Conservation (phyloP, 2,329 filamentous ascomycete genomes). For the Xylariaceae sp. region DNA sequence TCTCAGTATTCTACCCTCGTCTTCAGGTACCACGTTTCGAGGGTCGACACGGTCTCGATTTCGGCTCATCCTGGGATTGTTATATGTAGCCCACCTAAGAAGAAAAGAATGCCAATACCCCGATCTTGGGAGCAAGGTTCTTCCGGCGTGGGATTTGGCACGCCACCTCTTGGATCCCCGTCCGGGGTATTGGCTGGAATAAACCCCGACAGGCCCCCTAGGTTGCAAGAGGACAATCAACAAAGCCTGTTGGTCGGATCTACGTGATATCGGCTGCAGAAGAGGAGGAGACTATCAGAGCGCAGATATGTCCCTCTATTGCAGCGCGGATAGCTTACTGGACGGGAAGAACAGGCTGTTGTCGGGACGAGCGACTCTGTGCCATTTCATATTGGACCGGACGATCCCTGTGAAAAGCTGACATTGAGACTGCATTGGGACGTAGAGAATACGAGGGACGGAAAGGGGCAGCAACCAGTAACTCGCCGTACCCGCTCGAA, state of each 20-base stretch:
- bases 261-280: not conserved
- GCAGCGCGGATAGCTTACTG: not conserved
- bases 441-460: not conserved
- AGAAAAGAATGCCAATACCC: not conserved
- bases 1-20: not conserved
- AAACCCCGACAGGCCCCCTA: conserved; percentile 12
- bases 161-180: conserved; percentile 9
- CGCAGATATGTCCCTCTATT: not conserved
- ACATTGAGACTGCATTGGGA: not conserved
- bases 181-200: conserved; percentile 10
- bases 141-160: conserved; percentile 5
- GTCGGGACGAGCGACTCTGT: not conserved
- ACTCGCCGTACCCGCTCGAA: not conserved
- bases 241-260: not conserved
- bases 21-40: not conserved
- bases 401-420: conserved; percentile 7
- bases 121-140: conserved; percentile 7
- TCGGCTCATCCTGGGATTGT: conserved; percentile 1
- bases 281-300: conserved; percentile 2
- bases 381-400: not conserved
- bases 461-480: not conserved
- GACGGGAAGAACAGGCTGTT: not conserved
- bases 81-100: not conserved
- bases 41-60: not conserved
- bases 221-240: conserved; percentile 1